A percentile compares a stretch with the other conserved stretches of the same genome.
Conservation (phyloP, 768 basidiomycete genomes). For the Mycena albidolilacea region DNA sequence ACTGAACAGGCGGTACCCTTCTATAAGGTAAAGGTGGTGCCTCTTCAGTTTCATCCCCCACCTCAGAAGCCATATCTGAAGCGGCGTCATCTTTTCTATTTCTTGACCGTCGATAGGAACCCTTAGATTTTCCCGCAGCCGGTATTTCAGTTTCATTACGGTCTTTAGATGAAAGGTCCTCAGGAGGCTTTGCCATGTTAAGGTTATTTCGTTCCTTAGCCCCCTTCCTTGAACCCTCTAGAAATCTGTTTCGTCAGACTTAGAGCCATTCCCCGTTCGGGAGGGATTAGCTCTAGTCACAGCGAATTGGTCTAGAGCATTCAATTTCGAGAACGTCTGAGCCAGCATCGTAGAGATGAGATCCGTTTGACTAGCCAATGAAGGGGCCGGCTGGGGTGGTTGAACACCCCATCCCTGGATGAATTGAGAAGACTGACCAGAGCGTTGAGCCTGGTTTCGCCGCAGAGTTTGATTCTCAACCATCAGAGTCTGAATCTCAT, state of each 20-base stretch:
- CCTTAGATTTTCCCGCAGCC: not conserved
- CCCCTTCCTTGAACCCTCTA: constrained; percentile 3
- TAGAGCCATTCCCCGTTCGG: constrained; percentile 2
- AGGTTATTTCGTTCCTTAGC: not conserved
- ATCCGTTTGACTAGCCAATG: not conserved
- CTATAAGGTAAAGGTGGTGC: not conserved
- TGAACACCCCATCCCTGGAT: not conserved
- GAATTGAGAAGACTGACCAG: not conserved
- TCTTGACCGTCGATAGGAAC: no score
- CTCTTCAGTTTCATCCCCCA: not conserved
- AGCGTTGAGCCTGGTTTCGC: not conserved
- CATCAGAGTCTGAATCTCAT: not conserved
- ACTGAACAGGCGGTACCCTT: not conserved
- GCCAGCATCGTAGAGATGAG: not conserved
- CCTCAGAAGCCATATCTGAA: not conserved
- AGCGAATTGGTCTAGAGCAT: not conserved
- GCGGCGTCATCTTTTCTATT: not conserved
- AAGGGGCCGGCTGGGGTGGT: not conserved
- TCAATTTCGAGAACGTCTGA: not conserved
- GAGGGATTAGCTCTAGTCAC: not conserved
- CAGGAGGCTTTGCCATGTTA: not conserved
- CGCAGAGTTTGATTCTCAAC: not conserved
- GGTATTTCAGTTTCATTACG: not conserved
- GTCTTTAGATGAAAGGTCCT: not conserved
- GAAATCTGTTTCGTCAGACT: not conserved